These are phyloP conservation scores for Afroboletus lepidellus DNA, from an alignment of 1,284 basidiomycete genomes.

Conservation along the genomic window DNA sequence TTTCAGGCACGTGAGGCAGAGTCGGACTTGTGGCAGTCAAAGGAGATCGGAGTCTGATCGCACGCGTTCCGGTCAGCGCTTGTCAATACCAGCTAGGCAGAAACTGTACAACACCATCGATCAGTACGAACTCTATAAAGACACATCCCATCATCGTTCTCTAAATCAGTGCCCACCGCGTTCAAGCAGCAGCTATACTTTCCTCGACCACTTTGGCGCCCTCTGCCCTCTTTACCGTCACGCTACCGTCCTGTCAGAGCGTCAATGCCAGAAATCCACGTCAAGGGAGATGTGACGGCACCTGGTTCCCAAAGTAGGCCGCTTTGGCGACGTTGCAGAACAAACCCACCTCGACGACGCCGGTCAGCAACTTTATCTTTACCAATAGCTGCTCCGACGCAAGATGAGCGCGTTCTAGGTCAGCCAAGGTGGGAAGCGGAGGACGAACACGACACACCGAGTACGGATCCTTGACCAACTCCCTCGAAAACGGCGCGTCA, in stretches of 20 bases:
- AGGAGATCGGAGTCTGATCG: too few relatives aligned
- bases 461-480: constrained; percentile 68
- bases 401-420: not conserved
- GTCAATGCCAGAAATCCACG: not conserved
- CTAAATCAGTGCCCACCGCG: not conserved
- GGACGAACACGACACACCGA: constrained; percentile 44
- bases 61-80: not conserved
- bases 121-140: not conserved
- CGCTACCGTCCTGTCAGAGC: constrained; percentile 29
- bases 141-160: not conserved
- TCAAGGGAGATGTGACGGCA: constrained; percentile 32
- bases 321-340: constrained; percentile 94
- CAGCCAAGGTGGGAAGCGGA: not conserved
- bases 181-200: constrained; percentile 16
- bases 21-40: too few relatives aligned
- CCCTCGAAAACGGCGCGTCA: constrained; percentile 81
- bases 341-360: constrained; percentile 95
- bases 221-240: constrained; percentile 25
- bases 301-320: constrained; percentile 95
- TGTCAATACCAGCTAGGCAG: not conserved
- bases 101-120: not conserved
- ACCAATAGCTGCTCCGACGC: constrained; percentile 55
- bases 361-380: constrained; percentile 87
- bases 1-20: too few relatives aligned
- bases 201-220: constrained; percentile 24